phyloP scores from a whole-genome alignment of 2,329 filamentous ascomycete genomes.

The Ceratocystis eucalypticola region DNA sequence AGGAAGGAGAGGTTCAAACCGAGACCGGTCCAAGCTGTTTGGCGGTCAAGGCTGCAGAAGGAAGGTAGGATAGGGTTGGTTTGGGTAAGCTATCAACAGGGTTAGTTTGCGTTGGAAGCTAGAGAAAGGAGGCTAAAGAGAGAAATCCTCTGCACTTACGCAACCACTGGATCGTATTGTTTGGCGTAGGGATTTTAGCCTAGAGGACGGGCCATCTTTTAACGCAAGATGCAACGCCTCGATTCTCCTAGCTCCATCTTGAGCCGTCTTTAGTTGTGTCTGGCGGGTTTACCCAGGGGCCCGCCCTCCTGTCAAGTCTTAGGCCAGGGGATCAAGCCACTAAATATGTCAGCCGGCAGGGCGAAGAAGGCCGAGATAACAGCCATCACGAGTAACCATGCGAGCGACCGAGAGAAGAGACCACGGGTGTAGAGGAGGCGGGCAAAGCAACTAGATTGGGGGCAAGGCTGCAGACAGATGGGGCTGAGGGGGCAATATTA shows the following conservation, averaged over 20 bases:
- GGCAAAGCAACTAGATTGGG: neutral
- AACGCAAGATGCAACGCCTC: neutral
- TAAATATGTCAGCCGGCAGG: neutral
- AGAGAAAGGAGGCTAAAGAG: neutral
- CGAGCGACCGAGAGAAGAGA: neutral
- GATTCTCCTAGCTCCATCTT: neutral
- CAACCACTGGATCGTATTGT: neutral
- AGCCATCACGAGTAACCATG: neutral
- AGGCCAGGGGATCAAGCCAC: neutral
- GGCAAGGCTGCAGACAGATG: neutral
- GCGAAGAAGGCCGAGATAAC: neutral
- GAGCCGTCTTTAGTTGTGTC: neutral
- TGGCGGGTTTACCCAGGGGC: slow-evolving; percentile 4
- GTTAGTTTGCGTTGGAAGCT: neutral
- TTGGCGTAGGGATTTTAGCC: neutral
- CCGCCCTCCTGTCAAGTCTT: slow-evolving; percentile 1
- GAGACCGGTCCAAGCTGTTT: neutral
- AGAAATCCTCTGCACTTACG: neutral
- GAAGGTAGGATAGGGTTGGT: neutral
- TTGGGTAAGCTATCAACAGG: neutral
- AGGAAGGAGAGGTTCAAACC: neutral
- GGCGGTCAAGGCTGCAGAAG: neutral
- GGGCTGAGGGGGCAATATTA: neutral
- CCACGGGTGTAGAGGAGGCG: neutral
- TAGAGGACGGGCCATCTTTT: slow-evolving; percentile 3